Percentiles rank a stretch among this genome's conserved stretches.
Evolutionary conservation across 1,139 yeast genomes (phyloP).

Genomic region (Kodamaea sp.): DNA sequence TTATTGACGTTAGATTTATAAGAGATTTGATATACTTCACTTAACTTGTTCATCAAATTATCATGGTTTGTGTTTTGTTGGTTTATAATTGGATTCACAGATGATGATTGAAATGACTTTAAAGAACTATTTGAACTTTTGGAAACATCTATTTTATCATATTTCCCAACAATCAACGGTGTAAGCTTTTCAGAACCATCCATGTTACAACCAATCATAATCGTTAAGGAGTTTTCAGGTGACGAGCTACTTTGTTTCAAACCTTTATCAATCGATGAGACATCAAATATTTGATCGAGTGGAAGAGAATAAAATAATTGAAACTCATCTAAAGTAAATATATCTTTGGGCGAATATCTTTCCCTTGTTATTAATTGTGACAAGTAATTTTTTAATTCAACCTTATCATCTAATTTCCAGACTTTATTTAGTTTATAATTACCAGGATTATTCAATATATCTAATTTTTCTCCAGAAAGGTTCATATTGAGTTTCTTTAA

Average conservation of each 20-base stretch:
- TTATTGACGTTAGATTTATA: slow-evolving; percentile 61
- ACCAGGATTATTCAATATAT: slow-evolving; percentile 32
- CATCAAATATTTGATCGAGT: slow-evolving; percentile 54
- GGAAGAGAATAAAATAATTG: slow-evolving; percentile 60
- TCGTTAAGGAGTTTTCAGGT: slow-evolving; percentile 54
- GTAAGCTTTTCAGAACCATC: slow-evolving; percentile 61
- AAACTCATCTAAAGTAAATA: slow-evolving; percentile 61
- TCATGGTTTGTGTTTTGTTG: slow-evolving; percentile 12
- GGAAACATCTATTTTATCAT: slow-evolving; percentile 50
- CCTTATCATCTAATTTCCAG: slow-evolving; percentile 60
- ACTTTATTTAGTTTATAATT: slow-evolving; percentile 47
- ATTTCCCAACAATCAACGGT: slow-evolving; percentile 60
- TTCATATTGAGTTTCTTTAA: slow-evolving; percentile 52
- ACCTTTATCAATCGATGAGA: slow-evolving; percentile 45
- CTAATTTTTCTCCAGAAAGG: slow-evolving; percentile 44
- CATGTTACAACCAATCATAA: slow-evolving; percentile 59
- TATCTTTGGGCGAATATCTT: slow-evolving; percentile 47
- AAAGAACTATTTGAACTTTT: slow-evolving; percentile 31
- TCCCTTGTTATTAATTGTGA: slow-evolving; percentile 28
- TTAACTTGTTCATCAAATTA: slow-evolving; percentile 42
- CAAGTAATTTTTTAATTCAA: slow-evolving; percentile 37
- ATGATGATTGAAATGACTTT: slow-evolving; percentile 12
- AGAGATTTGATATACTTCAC: slow-evolving; percentile 48
- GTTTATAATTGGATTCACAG: background rate
- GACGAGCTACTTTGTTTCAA: slow-evolving; percentile 42